phyloP scores from a whole-genome alignment of 208 protist species.

The Plasmodiophora brassicae region DNA sequence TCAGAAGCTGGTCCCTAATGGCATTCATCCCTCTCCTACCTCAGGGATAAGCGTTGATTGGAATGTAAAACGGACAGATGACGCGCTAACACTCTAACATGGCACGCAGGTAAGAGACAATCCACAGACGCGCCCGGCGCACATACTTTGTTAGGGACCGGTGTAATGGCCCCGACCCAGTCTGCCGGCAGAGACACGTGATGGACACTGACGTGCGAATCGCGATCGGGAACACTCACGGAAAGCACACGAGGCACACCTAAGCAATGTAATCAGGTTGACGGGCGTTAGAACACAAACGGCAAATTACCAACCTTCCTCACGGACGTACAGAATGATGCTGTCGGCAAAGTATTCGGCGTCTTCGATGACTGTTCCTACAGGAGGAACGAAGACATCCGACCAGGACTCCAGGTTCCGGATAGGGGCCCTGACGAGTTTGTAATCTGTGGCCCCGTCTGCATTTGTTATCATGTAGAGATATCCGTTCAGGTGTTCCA shows the following conservation, averaged over 20 bases:
- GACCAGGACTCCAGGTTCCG: background rate
- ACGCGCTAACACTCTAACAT: too few species aligned
- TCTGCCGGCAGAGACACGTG: background rate
- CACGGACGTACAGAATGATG: background rate
- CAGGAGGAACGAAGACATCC: background rate
- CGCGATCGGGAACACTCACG: background rate
- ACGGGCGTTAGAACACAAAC: background rate
- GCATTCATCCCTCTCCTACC: too few species aligned
- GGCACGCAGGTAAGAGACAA: too few species aligned
- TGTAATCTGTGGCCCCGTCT: background rate
- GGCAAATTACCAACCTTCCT: background rate
- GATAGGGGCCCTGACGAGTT: background rate
- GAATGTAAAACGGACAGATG: too few species aligned
- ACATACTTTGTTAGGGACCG: background rate
- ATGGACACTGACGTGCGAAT: too few species aligned
- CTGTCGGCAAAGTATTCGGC: background rate
- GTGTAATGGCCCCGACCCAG: background rate
- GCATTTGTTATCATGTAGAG: background rate
- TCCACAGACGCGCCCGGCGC: background rate
- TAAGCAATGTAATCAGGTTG: background rate
- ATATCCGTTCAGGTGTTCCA: conserved; percentile 2
- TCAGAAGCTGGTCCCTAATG: too few species aligned
- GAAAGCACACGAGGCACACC: background rate
- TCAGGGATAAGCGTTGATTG: too few species aligned
- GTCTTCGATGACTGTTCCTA: background rate